These are phyloP conservation scores for Zizania latifolia DNA, from an alignment of 176 grass and related monocot species.

Conservation along the genomic window DNA sequence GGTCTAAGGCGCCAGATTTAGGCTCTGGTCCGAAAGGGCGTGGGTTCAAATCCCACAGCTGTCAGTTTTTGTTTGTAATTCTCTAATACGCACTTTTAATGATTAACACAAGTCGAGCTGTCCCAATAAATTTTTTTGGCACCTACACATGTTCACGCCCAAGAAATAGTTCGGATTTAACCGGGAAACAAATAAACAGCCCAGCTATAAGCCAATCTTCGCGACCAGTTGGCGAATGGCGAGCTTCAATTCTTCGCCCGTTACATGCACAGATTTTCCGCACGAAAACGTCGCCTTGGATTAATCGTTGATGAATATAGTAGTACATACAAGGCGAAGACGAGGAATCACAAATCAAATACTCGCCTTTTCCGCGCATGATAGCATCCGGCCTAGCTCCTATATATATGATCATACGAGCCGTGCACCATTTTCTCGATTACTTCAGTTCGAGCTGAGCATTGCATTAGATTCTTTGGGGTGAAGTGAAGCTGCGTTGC, in stretches of 20 bases:
- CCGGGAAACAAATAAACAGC: neutral
- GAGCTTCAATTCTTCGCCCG: neutral
- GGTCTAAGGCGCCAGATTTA: slow-evolving; percentile 76
- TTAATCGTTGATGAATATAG: too few relatives aligned
- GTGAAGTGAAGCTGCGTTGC: neutral
- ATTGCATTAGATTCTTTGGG: neutral
- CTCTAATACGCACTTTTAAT: too few relatives aligned
- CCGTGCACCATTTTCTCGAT: neutral
- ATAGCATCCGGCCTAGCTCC: neutral
- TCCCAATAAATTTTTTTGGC: too few relatives aligned
- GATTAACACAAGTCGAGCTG: too few relatives aligned
- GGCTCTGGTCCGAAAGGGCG: slow-evolving; percentile 63
- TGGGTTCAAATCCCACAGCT: slow-evolving; percentile 68
- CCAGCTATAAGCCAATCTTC: neutral
- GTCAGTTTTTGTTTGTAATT: neutral
- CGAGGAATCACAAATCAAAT: neutral
- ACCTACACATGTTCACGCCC: neutral
- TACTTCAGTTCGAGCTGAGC: neutral
- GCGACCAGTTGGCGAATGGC: neutral
- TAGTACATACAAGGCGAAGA: neutral
- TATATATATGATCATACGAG: neutral
- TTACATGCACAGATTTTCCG: neutral
- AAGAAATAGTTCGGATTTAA: slow-evolving; percentile 2
- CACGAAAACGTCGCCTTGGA: neutral
- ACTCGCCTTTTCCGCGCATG: neutral